Evolutionary conservation across 1,139 yeast species (phyloP), one percentile per base, ranked within the genome.

Genomic region (Blastobotrys petasosporus): DNA sequence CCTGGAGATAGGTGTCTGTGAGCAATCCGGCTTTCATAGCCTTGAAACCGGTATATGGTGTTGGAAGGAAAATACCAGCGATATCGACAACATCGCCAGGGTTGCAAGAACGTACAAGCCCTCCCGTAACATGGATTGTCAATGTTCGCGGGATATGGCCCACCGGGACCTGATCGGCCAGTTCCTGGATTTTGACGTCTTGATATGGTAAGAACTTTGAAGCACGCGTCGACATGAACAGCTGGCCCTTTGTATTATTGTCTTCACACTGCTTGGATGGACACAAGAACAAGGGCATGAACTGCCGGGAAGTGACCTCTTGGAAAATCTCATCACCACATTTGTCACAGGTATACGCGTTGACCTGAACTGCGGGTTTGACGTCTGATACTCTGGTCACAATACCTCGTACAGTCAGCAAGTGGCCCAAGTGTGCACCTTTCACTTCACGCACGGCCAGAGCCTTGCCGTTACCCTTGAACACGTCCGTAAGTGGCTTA

Each of bases 241-340:
- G 73, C 67, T 87, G 92, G 43, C 98, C 98, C 63, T 83, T 83
- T 42, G 84, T 76, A 62, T 84, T 82, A 66, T 92, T 90, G 51
- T 78, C 79, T 47, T 70, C 65, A 71, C 99, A 94, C 54, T 80
- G 81, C 17, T 77, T 76, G 1, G 97, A 85, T 2, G 86, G 80
- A 70, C 99, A 94, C 60, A 88, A 95, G 2, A 74, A 63, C 49
- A 90, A 71, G 9, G 98, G 99, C 36, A 85, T 80, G 66, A 87
- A 94, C 35, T 87, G 81, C 61, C 82, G 80, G 32, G 92, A 71
- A 56, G 79, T 83, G 55, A 94, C 95, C 65, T 92, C 97, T 69
- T 92, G 98, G 71, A 94, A 94, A 49, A 88, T 82, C 68, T 94
- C 99, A 64, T 79, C 84, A 40, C 98, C 99, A 73, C 99, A 94